A percentile compares a stretch with the other conserved stretches of the same genome.
Conservation (phyloP, 2,329 filamentous ascomycete species). For the Aureobasidium lini region DNA sequence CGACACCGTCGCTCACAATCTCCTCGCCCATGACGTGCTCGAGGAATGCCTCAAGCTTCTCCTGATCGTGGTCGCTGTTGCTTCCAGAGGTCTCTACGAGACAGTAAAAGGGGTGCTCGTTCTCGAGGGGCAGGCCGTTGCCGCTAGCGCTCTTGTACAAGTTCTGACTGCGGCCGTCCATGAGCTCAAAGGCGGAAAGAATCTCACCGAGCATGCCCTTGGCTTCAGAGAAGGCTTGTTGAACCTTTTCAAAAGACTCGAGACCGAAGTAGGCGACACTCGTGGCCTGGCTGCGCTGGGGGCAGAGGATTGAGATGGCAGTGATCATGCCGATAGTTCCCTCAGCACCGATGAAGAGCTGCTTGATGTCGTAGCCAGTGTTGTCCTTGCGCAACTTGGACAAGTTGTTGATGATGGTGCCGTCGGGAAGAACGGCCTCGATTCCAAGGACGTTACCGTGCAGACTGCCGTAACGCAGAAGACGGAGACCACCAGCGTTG, state of each 20-base stretch:
- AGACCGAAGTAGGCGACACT: conserved; percentile 95
- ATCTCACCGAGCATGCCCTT: conserved; percentile 91
- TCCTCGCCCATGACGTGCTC: conserved; percentile 86
- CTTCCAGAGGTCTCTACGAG: conserved; percentile 93
- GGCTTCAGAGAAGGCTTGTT: conserved; percentile 77
- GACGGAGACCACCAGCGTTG: conserved; percentile 83
- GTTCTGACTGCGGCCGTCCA: conserved; percentile 78
- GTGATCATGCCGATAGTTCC: conserved; percentile 94
- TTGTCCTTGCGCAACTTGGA: conserved; percentile 93
- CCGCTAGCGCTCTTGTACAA: conserved; percentile 68
- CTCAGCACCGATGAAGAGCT: conserved; percentile 91
- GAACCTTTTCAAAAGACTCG: conserved; percentile 82
- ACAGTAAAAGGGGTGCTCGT: conserved; percentile 87
- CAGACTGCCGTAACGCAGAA: conserved; percentile 87
- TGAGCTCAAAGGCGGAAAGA: conserved; percentile 92
- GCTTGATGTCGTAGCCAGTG: conserved; percentile 95
- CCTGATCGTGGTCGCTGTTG: conserved; percentile 85
- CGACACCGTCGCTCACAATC: conserved; percentile 79
- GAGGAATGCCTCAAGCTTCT: conserved; percentile 81
- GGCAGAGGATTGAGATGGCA: conserved; percentile 79
- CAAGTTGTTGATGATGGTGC: conserved; percentile 84
- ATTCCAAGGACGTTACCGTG: conserved; percentile 89
- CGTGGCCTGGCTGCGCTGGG: conserved; percentile 75
- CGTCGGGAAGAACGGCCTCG: conserved; percentile 88
- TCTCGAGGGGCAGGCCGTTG: conserved; percentile 73